These are phyloP conservation scores for Pulveroboletus sp. DNA, from an alignment of 768 basidiomycete species.

Conservation along the genomic window DNA sequence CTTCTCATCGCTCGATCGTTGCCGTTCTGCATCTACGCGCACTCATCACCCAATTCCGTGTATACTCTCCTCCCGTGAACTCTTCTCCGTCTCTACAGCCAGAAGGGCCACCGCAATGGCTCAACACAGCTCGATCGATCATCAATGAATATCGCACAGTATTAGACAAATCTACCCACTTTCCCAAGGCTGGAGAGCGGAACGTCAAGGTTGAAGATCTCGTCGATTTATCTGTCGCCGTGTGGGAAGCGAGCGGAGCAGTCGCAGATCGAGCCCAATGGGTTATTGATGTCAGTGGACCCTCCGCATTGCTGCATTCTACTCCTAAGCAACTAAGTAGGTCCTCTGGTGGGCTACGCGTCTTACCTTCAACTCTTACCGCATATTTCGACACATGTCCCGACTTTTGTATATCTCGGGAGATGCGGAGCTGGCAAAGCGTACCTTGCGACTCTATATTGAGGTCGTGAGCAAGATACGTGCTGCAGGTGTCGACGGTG, in stretches of 20 bases:
- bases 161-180: constrained; percentile 61
- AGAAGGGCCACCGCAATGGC: constrained; percentile 48
- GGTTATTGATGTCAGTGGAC: constrained; percentile 69
- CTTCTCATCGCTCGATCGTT: constrained; percentile 68
- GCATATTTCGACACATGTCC: constrained; percentile 80
- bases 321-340: constrained; percentile 34
- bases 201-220: constrained; percentile 81
- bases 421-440: constrained; percentile 58
- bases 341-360: constrained; percentile 93
- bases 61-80: constrained; percentile 11
- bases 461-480: constrained; percentile 82
- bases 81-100: constrained; percentile 17
- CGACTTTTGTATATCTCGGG: constrained; percentile 62
- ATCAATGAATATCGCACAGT: constrained; percentile 68
- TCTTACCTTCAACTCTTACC: constrained; percentile 89
- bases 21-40: constrained; percentile 70
- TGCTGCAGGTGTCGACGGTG: constrained; percentile 41
- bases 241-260: constrained; percentile 75
- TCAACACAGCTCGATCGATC: constrained; percentile 58
- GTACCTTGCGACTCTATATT: constrained; percentile 75
- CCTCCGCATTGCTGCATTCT: neutral
- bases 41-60: constrained; percentile 49
- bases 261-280: constrained; percentile 61
- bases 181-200: constrained; percentile 76
- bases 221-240: constrained; percentile 70